These are phyloP conservation scores for Solanum pinnatisectum DNA, from an alignment of 257 asterid species.

Conservation along the genomic window DNA sequence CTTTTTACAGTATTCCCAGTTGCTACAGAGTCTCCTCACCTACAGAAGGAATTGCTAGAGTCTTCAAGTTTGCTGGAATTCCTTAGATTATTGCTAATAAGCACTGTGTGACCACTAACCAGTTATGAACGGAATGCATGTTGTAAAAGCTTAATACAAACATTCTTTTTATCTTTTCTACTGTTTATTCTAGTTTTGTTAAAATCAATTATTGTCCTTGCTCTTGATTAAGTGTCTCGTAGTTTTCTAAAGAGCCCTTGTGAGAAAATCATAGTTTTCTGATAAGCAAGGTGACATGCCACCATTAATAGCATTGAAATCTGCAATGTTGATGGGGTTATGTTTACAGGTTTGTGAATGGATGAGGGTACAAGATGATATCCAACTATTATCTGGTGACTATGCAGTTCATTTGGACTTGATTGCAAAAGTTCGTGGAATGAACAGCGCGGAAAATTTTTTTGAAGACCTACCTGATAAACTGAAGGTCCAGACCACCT, in stretches of 20 bases:
- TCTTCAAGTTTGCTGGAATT: not conserved
- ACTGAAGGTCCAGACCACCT: conserved; percentile 61
- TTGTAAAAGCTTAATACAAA: not conserved
- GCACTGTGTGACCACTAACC: not conserved
- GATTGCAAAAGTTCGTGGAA: conserved; percentile 76
- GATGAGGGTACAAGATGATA: conserved; percentile 73
- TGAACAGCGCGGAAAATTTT: conserved; percentile 73
- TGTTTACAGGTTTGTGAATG: conserved; percentile 74
- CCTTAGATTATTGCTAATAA: not conserved
- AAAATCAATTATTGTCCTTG: not conserved
- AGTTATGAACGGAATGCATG: not conserved
- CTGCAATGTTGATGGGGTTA: not conserved
- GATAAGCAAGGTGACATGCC: not conserved
- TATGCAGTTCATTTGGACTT: conserved; percentile 87
- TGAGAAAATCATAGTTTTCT: not conserved
- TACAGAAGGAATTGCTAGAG: not conserved
- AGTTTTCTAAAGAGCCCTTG: not conserved
- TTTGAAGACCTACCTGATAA: conserved; percentile 73
- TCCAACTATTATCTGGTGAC: conserved; percentile 75
- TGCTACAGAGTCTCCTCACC: not conserved
- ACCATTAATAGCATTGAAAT: not conserved
- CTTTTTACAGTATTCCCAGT: not conserved
- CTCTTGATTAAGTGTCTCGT: not conserved
- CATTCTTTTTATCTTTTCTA: not conserved
- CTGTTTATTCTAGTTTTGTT: not conserved